Base-by-base conservation (phyloP, 2,329 filamentous ascomycete genomes). In the Cadophora gregata region DNA sequence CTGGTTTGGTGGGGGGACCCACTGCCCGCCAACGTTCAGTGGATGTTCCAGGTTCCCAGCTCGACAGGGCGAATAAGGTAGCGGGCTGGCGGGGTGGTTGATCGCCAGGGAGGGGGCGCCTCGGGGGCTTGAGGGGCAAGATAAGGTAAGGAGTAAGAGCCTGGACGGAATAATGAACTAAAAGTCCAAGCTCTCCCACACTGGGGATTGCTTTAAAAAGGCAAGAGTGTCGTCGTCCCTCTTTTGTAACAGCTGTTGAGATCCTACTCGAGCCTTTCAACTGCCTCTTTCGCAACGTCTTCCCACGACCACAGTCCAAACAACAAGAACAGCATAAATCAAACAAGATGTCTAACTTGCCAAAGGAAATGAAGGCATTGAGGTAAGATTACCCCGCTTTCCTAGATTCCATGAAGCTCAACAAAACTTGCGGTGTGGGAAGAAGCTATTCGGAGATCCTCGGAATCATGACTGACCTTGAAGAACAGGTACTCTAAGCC, bases 301-400 rank as follows among this genome's bases (percentile, higher is more conserved):
- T 27, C 7, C 21, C 33, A 56, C n/a, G n/a, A n/a, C n/a, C n/a
- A n/a, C n/a, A 56, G 8, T 33, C 9, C 36, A 59, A 45, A 47
- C 7, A 38, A 45, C 48, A 63, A 21, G 0, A 42, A 51, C 31
- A 56, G 24, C 31, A 50, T 29, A 62, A 66, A 59, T 45, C 50
- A 61, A 42, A 25, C 55, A 64, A 62, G 2, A 68, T 68, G 67
- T 12, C 63, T 55, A 24, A 45, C 24, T 59, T 67, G 69, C 84
- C 84, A 66, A 79, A 81, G 77, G 80, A 83, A 70, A 88, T 75
- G 73, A 88, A 88, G 79, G 87, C 87, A 79, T 83, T 89, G 78
- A 81, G 83, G 86, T 86, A 79, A 72, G 60, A 82, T 78, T 65
- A 67, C 63, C 63, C 71, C 69, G 64, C 70, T 64, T 65, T 60